A percentile compares a stretch with the other conserved stretches of the same genome.
Evolutionary conservation across 345 rosid species (phyloP).

Genomic region (Stellera chamaejasme): DNA sequence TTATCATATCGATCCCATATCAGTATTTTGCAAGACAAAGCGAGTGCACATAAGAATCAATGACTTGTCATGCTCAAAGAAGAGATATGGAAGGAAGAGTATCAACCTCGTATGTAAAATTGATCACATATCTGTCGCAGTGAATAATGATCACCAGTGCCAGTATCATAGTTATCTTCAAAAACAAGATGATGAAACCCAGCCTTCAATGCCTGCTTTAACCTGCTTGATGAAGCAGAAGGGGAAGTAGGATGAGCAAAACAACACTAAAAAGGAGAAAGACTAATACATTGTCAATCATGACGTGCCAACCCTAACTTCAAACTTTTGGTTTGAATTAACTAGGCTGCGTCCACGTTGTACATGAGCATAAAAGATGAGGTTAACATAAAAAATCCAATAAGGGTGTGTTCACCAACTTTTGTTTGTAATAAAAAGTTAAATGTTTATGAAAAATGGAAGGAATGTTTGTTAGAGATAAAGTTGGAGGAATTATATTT

Average conservation of each 20-base stretch:
- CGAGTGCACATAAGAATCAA: neutral
- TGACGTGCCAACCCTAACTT: neutral
- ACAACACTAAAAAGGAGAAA: neutral
- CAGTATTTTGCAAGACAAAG: neutral
- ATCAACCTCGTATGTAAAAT: slow-evolving; percentile 63
- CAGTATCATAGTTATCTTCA: slow-evolving; percentile 98
- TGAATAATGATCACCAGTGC: slow-evolving; percentile 98
- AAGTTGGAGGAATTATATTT: no score
- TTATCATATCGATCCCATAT: no score
- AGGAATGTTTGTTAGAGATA: no score
- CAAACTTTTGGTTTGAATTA: neutral
- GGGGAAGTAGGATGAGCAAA: slow-evolving; percentile 6
- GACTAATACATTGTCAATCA: neutral
- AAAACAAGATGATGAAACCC: slow-evolving; percentile 91
- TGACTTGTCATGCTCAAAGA: slow-evolving; percentile 1
- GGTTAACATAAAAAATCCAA: neutral
- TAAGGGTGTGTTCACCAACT: no score
- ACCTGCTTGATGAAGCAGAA: slow-evolving; percentile 33
- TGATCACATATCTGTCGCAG: slow-evolving; percentile 97
- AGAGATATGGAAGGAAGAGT: slow-evolving; percentile 1
- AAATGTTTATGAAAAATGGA: no score
- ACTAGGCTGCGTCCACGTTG: no score
- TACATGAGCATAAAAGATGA: neutral
- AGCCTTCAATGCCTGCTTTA: slow-evolving; percentile 71
- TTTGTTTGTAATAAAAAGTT: no score